phyloP scores from a whole-genome alignment of 768 basidiomycete species.

The Strobilomyces dryophilus region DNA sequence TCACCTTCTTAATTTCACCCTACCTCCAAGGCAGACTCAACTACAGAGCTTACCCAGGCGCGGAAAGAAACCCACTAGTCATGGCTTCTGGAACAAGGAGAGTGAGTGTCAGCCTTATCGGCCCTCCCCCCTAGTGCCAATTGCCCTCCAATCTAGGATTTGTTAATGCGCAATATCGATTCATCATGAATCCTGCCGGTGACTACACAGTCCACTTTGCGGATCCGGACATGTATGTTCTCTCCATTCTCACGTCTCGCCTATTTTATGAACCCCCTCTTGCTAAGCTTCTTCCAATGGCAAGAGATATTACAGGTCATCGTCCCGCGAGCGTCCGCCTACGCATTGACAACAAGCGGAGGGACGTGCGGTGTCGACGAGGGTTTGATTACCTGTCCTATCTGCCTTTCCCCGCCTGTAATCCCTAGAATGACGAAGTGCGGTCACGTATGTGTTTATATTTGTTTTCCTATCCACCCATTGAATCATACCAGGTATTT shows the following conservation, averaged over 20 bases:
- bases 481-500: conserved; percentile 60
- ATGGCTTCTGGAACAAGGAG: conserved; percentile 85
- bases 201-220: conserved; percentile 94
- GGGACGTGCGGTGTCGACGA: conserved; percentile 45
- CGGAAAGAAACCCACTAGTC: conserved; percentile 62
- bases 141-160: conserved; percentile 57
- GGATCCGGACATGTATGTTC: conserved; percentile 89
- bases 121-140: conserved; percentile 13
- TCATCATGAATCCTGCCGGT: conserved; percentile 91
- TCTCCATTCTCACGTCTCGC: neutral
- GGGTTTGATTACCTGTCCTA: conserved; percentile 80
- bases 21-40: conserved; percentile 80
- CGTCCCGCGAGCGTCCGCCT: conserved; percentile 77
- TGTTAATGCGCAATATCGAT: conserved; percentile 94
- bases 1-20: conserved; percentile 90
- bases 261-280: neutral
- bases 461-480: neutral
- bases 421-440: conserved; percentile 96
- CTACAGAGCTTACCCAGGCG: conserved; percentile 63
- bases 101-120: conserved; percentile 51
- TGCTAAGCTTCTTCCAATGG: conserved; percentile 86
- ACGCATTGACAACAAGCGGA: conserved; percentile 57
- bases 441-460: conserved; percentile 74
- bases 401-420: conserved; percentile 87
- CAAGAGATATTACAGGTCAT: conserved; percentile 93